phyloP scores from a whole-genome alignment of 345 rosid species.

The Corchorus olitorius region DNA sequence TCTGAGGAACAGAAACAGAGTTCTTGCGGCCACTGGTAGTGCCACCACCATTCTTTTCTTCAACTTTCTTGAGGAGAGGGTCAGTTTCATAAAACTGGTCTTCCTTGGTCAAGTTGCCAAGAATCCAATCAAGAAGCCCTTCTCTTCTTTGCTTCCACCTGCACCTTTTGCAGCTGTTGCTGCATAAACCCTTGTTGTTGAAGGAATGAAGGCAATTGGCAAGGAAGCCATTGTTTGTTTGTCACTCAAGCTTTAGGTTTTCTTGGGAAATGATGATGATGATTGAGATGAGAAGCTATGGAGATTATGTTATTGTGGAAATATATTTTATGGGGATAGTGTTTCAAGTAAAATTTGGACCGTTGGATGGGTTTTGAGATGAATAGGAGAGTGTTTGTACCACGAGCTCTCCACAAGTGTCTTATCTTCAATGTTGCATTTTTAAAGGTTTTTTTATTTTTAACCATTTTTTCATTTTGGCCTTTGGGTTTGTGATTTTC shows the following conservation, averaged over 20 bases:
- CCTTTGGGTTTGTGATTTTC: neutral
- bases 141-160: constrained; percentile 59
- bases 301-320: neutral
- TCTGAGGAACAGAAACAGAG: constrained; percentile 43
- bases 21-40: constrained; percentile 39
- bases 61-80: constrained; percentile 58
- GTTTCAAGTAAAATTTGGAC: constrained; percentile 2
- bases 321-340: neutral
- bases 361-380: constrained; percentile 31
- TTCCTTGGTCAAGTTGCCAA: constrained; percentile 51
- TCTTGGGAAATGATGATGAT: neutral
- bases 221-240: constrained; percentile 48
- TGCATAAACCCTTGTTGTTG: constrained; percentile 45
- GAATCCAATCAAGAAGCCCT: constrained; percentile 53
- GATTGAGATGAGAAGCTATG: neutral
- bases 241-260: no score
- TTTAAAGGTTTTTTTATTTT: neutral
- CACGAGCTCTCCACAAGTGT: constrained; percentile 64
- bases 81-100: constrained; percentile 80
- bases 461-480: neutral
- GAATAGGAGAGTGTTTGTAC: constrained; percentile 17
- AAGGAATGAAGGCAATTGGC: constrained; percentile 37
- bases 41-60: constrained; percentile 37
- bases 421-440: constrained; percentile 43
- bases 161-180: constrained; percentile 54